Evolutionary conservation across 2,329 filamentous ascomycete genomes (phyloP).

Genomic region (Cercospora nicotianae): DNA sequence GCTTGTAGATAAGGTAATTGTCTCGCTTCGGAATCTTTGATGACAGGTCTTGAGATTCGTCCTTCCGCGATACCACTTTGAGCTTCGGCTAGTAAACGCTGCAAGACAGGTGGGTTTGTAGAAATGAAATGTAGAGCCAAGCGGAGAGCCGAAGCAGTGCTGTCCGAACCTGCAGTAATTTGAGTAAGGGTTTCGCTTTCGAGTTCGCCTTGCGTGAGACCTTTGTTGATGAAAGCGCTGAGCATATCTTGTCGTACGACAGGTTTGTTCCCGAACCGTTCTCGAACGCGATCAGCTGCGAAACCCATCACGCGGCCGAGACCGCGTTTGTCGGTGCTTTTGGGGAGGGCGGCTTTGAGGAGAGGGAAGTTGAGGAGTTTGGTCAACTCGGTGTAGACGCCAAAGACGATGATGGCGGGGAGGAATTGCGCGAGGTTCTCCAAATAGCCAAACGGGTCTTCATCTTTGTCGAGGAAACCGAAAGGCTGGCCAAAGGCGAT

Average conservation of each 20-base stretch:
- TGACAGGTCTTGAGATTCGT: conserved; percentile 46
- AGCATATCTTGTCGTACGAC: conserved; percentile 56
- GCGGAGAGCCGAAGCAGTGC: conserved; percentile 57
- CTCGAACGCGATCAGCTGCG: conserved; percentile 49
- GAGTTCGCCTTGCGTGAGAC: conserved; percentile 44
- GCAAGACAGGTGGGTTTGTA: conserved; percentile 51
- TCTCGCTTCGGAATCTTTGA: conserved; percentile 50
- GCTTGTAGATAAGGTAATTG: conserved; percentile 49
- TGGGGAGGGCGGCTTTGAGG: conserved; percentile 47
- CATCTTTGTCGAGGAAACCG: conserved; percentile 52
- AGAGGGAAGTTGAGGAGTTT: conserved; percentile 45
- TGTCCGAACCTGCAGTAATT: conserved; percentile 59
- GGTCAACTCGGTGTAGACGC: conserved; percentile 46
- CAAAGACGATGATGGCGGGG: conserved; percentile 49
- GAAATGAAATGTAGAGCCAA: conserved; percentile 55
- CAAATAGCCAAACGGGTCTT: conserved; percentile 53
- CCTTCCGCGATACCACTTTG: conserved; percentile 43
- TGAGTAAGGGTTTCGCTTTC: conserved; percentile 49
- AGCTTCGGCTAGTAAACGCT: conserved; percentile 51
- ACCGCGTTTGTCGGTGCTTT: conserved; percentile 49
- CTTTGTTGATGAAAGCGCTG: conserved; percentile 52
- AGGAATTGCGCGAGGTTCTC: conserved; percentile 46
- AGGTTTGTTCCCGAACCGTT: conserved; percentile 48
- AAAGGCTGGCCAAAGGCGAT: conserved; percentile 49
- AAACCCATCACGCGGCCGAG: conserved; percentile 45